Evolutionary conservation across 2,329 filamentous ascomycete species (phyloP).

Genomic region (Fusarium sp.): DNA sequence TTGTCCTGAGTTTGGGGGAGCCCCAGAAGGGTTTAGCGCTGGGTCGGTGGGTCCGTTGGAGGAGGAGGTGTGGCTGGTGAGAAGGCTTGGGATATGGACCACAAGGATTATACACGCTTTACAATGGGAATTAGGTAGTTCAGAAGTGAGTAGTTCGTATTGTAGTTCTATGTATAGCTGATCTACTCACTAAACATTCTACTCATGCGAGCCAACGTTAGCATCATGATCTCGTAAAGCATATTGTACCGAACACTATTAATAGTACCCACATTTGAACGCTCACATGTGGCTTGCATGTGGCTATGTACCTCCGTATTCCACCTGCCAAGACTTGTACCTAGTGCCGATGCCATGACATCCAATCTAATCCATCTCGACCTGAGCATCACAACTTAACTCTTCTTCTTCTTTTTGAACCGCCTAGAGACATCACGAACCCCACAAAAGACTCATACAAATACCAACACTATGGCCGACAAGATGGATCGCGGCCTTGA

Average conservation of each 20-base stretch:
- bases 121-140: neutral
- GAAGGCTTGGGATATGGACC: neutral
- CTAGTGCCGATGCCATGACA: neutral
- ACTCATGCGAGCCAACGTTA: neutral
- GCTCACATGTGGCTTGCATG: neutral
- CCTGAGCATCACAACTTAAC: conserved; percentile 5
- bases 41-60: conserved; percentile 19
- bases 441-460: conserved; percentile 4
- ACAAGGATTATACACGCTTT: neutral
- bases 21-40: conserved; percentile 36
- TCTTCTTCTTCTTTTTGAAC: conserved; percentile 5
- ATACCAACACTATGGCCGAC: conserved; percentile 49
- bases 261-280: neutral
- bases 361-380: neutral
- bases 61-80: conserved; percentile 4
- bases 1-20: conserved; percentile 31
- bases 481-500: conserved; percentile 67
- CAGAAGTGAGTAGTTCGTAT: neutral
- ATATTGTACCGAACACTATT: neutral
- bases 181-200: neutral
- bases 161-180: neutral
- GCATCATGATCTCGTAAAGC: neutral
- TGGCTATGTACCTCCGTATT: neutral
- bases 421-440: neutral
- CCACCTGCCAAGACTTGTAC: neutral